Percentiles rank a stretch among this genome's conserved stretches.
Conservation (phyloP, 2,329 filamentous ascomycete genomes). For the Sporothrix curviconia region DNA sequence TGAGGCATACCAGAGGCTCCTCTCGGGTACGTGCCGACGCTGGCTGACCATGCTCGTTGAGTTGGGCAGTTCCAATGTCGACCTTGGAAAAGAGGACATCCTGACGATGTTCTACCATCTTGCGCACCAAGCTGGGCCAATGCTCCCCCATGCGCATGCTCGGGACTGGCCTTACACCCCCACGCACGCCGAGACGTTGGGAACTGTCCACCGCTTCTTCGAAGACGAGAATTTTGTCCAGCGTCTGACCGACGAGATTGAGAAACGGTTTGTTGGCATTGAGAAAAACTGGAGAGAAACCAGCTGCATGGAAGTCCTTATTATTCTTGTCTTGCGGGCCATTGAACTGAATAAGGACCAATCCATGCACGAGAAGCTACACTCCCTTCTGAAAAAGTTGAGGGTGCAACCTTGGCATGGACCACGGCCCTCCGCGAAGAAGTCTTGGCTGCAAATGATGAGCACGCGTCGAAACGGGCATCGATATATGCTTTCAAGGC, state of each 20-base stretch:
- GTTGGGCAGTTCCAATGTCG: conserved; percentile 47
- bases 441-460: conserved; percentile 32
- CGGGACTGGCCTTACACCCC: not conserved
- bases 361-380: not conserved
- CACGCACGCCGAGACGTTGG: conserved; percentile 28
- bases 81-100: conserved; percentile 51
- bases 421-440: conserved; percentile 40
- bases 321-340: conserved; percentile 44
- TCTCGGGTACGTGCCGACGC: conserved; percentile 39
- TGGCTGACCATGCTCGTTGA: conserved; percentile 42
- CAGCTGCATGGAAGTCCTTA: conserved; percentile 50
- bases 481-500: conserved; percentile 46
- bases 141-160: not conserved
- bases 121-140: conserved; percentile 49
- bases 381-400: conserved; percentile 33
- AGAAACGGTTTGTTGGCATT: conserved; percentile 37
- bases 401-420: conserved; percentile 46
- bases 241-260: conserved; percentile 41
- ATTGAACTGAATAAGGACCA: conserved; percentile 17
- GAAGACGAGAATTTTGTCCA: conserved; percentile 43
- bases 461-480: conserved; percentile 31
- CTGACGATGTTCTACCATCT: conserved; percentile 45
- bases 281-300: conserved; percentile 52
- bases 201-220: conserved; percentile 43
- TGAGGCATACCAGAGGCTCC: conserved; percentile 41